Evolutionary conservation across 2,329 filamentous ascomycete species (phyloP).

Genomic region (Fusarium sp.): DNA sequence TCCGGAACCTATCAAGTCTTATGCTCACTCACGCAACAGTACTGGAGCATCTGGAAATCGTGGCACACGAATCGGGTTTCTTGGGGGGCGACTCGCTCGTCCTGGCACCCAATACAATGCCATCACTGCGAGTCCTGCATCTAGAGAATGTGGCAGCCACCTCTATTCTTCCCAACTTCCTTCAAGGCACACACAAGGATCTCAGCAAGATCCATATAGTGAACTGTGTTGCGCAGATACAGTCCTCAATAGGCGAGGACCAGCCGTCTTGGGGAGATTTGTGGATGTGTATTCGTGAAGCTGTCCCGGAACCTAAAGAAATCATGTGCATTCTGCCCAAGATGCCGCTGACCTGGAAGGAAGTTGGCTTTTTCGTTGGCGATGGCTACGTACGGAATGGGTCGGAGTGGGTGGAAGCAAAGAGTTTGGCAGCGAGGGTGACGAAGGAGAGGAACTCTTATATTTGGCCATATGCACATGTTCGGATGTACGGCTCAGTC

Average conservation of each 20-base stretch:
- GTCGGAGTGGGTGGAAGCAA: not conserved
- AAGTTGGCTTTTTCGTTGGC: not conserved
- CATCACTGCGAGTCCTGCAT: not conserved
- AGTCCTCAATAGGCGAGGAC: accelerated
- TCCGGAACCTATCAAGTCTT: not conserved
- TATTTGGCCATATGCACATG: constrained; percentile 13
- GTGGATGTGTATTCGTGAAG: not conserved
- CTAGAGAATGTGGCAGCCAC: constrained; percentile 3
- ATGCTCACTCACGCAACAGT: not conserved
- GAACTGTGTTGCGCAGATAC: not conserved
- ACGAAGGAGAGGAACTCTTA: not conserved
- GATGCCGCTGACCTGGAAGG: constrained; percentile 2
- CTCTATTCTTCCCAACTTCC: not conserved
- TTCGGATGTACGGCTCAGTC: constrained; percentile 18
- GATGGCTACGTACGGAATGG: not conserved
- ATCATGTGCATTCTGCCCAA: not conserved
- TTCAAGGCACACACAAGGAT: not conserved
- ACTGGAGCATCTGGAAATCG: constrained; percentile 1
- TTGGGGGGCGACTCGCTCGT: not conserved
- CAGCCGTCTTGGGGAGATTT: constrained; percentile 4
- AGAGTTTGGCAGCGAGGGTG: not conserved
- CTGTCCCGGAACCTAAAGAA: not conserved
- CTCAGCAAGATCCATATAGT: not conserved
- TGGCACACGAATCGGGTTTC: not conserved
- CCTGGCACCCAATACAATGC: not conserved